Evolutionary conservation across 345 rosid genomes (phyloP), one percentile per base, ranked within the genome.

Genomic region (Orychophragmus violaceus): DNA sequence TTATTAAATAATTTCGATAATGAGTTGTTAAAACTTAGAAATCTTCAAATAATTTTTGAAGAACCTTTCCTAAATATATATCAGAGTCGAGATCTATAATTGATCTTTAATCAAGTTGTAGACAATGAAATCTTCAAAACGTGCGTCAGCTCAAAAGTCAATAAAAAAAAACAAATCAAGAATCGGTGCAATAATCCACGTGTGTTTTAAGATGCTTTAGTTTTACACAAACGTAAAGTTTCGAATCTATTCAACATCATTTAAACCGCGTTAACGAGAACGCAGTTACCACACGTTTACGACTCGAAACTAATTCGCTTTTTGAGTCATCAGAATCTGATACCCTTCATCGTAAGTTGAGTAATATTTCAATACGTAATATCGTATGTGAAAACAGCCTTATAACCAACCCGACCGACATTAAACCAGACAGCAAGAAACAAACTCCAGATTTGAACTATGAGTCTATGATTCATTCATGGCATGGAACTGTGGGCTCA

Each of bases 71-170:
- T 49, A 23, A 22, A 0, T 48, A 48, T 11, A n/a, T 48, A 48
- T 10, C 45, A 39, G 16, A 37, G 45, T 14, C 19, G 16, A 49
- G 28, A 50, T 28, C 11, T 46, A 58, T 32, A 24, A 54, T 42
- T n/a, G 46, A 68, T 55, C 8, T 3, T n/a, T 5, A 41, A 28
- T 39, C 23, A 66, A 54, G 45, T 11, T 21, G 62, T 21, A 14
- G 55, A 66, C 62, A 30, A 44, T n/a, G 45, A 66, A 30, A 44
- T 30, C 2, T 55, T 10, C 8, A 51, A 22, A 44, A 44, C 63
- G 35, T 67, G 11, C 62, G 56, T 44, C 55, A 68, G 48, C 64
- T n/a, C 2, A 68, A 56, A 22, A n/a, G 5, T 22, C n/a, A n/a
- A 14, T 2, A 42, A 0, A 22, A 30, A 10, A 30, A 35, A 27